phyloP scores from a whole-genome alignment of 345 rosid genomes.

The Odontarrhena argentea region DNA sequence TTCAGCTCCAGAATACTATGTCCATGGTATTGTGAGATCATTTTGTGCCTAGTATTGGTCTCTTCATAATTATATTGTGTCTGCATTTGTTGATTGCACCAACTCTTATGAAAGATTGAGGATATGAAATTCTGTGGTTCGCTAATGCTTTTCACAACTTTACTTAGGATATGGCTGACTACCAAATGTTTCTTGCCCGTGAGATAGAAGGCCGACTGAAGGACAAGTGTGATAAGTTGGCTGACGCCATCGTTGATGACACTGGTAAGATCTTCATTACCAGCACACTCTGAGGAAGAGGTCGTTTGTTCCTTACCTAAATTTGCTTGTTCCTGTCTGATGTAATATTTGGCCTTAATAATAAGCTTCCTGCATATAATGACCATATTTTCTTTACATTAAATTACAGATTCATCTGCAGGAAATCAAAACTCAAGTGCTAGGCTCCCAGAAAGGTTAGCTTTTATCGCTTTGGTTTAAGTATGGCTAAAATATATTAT shows the following conservation, averaged over 20 bases:
- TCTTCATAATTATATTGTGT: not conserved
- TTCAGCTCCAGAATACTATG: conserved; percentile 71
- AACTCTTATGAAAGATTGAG: not conserved
- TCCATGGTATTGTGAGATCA: conserved; percentile 56
- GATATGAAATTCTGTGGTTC: conserved; percentile 9
- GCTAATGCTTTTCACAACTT: conserved; percentile 7
- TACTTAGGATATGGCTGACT: conserved; percentile 78
- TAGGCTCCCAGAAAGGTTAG: conserved; percentile 94
- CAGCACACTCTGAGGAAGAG: conserved; percentile 19
- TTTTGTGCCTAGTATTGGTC: not conserved
- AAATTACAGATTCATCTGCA: conserved; percentile 64
- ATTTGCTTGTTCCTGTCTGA: conserved; percentile 15
- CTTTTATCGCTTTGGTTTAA: conserved; percentile 23
- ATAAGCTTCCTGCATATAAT: not conserved
- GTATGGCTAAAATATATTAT: not conserved
- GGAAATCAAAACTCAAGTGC: conserved; percentile 71
- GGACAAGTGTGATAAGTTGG: conserved; percentile 83
- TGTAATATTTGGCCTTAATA: conserved; percentile 5
- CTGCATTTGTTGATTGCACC: conserved; percentile 19
- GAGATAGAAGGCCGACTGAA: conserved; percentile 86
- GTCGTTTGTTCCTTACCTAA: not conserved
- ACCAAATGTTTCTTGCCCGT: conserved; percentile 73
- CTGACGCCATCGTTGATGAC: conserved; percentile 88
- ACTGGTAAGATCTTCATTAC: conserved; percentile 55
- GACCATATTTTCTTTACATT: conserved; percentile 3